Percentiles rank a stretch among this genome's conserved stretches.
These are phyloP conservation scores for Rhodomyrtus psidioides DNA, from an alignment of 441 rosid genomes.

Conservation along the genomic window DNA sequence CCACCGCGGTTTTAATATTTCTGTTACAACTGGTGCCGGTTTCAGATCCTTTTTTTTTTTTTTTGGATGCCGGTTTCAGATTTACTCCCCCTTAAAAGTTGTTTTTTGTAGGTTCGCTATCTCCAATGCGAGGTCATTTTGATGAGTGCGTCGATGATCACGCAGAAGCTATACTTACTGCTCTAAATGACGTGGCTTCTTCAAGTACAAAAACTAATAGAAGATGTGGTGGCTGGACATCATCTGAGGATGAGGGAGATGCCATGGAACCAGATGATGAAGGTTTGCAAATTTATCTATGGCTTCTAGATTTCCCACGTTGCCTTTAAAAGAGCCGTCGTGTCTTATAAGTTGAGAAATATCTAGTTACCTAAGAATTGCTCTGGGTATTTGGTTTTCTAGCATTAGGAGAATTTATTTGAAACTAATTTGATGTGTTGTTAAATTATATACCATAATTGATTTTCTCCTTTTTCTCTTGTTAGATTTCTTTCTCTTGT, in stretches of 20 bases:
- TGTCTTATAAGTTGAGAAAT: not conserved
- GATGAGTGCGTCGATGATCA: slow-evolving; percentile 10
- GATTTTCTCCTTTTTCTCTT: not conserved
- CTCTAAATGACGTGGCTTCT: slow-evolving; percentile 19
- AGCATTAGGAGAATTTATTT: not conserved
- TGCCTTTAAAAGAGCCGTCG: not conserved
- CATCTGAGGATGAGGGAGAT: slow-evolving; percentile 72
- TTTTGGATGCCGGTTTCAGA: not conserved
- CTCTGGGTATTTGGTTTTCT: not conserved
- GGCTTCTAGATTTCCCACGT: not conserved
- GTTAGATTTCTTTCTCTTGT: not conserved
- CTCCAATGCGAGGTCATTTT: slow-evolving; percentile 5
- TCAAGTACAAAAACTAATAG: slow-evolving; percentile 38
- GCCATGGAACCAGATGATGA: slow-evolving; percentile 63
- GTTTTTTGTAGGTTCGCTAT: not conserved
- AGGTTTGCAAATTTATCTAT: slow-evolving; percentile 20
- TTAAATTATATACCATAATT: not conserved
- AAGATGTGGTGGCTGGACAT: slow-evolving; percentile 62
- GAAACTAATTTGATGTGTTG: not conserved
- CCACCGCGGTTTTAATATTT: not conserved
- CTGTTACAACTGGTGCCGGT: not conserved
- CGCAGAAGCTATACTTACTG: slow-evolving; percentile 8
- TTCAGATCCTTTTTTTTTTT: too few species aligned
- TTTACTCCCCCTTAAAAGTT: not conserved
- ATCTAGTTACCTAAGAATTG: not conserved